Evolutionary conservation across 1,284 basidiomycete species (phyloP).

Genomic region (Sporisorium scitamineum): DNA sequence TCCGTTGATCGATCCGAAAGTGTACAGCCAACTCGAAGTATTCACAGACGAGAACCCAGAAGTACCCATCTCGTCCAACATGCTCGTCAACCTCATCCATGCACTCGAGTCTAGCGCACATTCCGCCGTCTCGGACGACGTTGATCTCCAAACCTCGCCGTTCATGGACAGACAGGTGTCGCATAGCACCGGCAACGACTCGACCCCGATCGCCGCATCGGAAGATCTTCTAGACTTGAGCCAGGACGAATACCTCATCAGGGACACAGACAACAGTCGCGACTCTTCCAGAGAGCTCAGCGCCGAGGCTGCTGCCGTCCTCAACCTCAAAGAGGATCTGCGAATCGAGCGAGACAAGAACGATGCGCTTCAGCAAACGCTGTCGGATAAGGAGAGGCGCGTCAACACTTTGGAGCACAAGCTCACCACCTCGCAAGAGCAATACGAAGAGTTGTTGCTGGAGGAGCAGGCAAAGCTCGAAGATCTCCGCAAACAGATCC

Average conservation of each 20-base stretch:
- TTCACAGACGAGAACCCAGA: conserved; percentile 43
- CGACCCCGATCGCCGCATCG: conserved; percentile 24
- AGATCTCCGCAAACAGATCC: conserved; percentile 41
- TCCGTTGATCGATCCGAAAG: conserved; percentile 41
- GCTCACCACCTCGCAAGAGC: conserved; percentile 46
- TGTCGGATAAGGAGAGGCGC: conserved; percentile 46
- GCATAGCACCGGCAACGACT: conserved; percentile 38
- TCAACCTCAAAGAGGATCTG: conserved; percentile 45
- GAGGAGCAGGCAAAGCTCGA: conserved; percentile 45
- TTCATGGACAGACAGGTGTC: conserved; percentile 28
- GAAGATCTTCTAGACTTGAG: conserved; percentile 32
- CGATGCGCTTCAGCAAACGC: conserved; percentile 40
- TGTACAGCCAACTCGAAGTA: conserved; percentile 35
- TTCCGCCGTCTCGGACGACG: conserved; percentile 27
- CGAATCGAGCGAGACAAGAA: conserved; percentile 47
- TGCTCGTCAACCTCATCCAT: conserved; percentile 47
- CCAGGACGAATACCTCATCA: conserved; percentile 35
- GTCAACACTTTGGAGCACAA: conserved; percentile 45
- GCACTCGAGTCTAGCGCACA: conserved; percentile 41
- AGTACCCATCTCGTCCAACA: conserved; percentile 42
- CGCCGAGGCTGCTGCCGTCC: conserved; percentile 33
- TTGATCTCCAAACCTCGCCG: conserved; percentile 17
- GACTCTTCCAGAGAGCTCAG: conserved; percentile 37
- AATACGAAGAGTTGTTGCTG: conserved; percentile 44
- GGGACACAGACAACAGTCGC: conserved; percentile 33